Conservation (phyloP, 768 basidiomycete species). For the Xerocomellus intermedius region DNA sequence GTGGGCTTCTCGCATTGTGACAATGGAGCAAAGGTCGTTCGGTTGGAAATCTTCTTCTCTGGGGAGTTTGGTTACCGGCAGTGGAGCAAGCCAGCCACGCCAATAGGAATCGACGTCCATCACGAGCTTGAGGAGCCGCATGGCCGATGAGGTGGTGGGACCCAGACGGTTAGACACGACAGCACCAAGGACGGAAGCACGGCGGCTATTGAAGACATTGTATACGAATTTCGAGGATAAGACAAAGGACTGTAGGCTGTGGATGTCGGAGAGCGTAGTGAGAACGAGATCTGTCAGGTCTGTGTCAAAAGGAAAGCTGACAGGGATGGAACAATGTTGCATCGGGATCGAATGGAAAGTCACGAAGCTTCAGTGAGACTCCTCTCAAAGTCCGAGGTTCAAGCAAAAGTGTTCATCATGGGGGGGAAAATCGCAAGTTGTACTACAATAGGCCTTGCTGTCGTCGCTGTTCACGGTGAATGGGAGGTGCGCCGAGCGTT, state of each 20-base stretch:
- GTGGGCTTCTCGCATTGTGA: slow-evolving; percentile 14
- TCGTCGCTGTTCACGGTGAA: no score
- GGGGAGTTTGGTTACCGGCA: slow-evolving; percentile 10
- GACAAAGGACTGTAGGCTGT: slow-evolving; percentile 9
- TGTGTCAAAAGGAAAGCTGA: slow-evolving; percentile 6
- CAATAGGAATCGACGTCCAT: slow-evolving; percentile 12
- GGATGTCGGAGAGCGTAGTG: slow-evolving; percentile 7
- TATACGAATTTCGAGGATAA: slow-evolving; percentile 20
- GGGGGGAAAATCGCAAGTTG: no score
- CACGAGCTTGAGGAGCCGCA: slow-evolving; percentile 19
- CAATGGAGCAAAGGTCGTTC: not conserved
- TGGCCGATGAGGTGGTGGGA: not conserved
- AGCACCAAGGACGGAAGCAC: slow-evolving; percentile 10
- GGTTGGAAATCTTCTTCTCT: slow-evolving; percentile 8
- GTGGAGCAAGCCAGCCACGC: slow-evolving; percentile 16
- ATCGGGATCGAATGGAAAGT: no score
- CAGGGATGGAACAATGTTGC: not conserved
- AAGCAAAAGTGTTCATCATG: no score
- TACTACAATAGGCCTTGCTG: no score
- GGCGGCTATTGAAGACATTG: slow-evolving; percentile 11
- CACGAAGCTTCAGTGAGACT: no score
- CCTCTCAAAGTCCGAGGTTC: no score
- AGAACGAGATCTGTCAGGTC: slow-evolving; percentile 17
- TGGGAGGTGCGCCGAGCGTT: no score
- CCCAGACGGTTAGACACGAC: slow-evolving; percentile 19